phyloP scores from a whole-genome alignment of 2,329 filamentous ascomycete species.

The Hypoxylon sp. region DNA sequence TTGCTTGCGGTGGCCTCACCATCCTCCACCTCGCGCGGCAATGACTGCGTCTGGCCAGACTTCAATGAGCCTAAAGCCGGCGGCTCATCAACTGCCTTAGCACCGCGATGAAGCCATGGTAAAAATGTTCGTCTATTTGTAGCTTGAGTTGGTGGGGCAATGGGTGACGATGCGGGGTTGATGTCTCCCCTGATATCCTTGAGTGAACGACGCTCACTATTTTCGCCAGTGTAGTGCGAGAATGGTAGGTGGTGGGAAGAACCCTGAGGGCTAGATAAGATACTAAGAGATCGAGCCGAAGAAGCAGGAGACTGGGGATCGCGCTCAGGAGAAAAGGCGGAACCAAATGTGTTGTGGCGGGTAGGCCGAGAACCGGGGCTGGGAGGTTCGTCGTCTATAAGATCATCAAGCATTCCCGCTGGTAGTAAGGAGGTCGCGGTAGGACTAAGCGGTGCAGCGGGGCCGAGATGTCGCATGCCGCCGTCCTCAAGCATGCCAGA shows the following conservation, averaged over 20 bases:
- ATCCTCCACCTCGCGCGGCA: conserved; percentile 75
- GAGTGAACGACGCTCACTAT: conserved; percentile 62
- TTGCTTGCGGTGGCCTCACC: conserved; percentile 66
- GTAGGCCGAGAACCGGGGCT: conserved; percentile 57
- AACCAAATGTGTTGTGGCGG: conserved; percentile 57
- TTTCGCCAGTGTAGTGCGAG: conserved; percentile 63
- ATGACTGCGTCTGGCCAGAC: conserved; percentile 81
- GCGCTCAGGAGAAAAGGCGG: conserved; percentile 57
- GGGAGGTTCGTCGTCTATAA: conserved; percentile 71
- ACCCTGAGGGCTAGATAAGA: conserved; percentile 73
- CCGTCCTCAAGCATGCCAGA: conserved; percentile 69
- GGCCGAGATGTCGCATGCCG: conserved; percentile 72
- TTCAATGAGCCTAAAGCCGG: conserved; percentile 79
- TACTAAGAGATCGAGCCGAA: conserved; percentile 69
- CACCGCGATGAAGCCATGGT: conserved; percentile 72
- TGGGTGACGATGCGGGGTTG: conserved; percentile 61
- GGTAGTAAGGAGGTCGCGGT: conserved; percentile 82
- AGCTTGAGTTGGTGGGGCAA: conserved; percentile 54
- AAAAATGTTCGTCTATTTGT: conserved; percentile 68
- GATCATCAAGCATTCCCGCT: conserved; percentile 74
- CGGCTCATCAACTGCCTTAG: conserved; percentile 72
- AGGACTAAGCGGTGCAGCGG: conserved; percentile 81
- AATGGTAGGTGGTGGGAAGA: conserved; percentile 73
- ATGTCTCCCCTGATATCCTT: conserved; percentile 52
- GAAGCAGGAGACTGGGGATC: conserved; percentile 74